Evolutionary conservation across 2,329 filamentous ascomycete species (phyloP), one percentile per base, ranked within the genome.

Genomic region (Fusarium marasasianum): DNA sequence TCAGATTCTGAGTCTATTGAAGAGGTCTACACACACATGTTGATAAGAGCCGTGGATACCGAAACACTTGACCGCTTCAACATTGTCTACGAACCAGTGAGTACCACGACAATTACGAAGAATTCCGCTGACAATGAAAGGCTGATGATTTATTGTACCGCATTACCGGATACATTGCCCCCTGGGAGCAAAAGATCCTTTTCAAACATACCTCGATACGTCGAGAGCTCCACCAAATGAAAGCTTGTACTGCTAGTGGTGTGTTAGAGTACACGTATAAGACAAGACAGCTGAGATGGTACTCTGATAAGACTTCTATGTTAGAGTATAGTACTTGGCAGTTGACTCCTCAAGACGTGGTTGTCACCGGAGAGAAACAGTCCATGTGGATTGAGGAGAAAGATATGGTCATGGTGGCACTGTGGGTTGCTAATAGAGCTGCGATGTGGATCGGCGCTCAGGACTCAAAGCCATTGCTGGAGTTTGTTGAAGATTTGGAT

Each of bases 51-150:
- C 6, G 0, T 54, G 14, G 35, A 54, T 18, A n/a, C 24, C 1
- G 35, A 26, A 2, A 54, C 51, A 0, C 5, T 54, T 0, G 51
- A 54, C 0, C 24, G 1, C 1, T 54, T 54, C 10, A 17, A 29
- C 6, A 40, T 54, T 8, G 2, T n/a, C 7, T 54, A 54, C 7
- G 35, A 40, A 18, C 35, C 4, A 17, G 51, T 54, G 20, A 40
- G 35, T 22, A 6, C 14, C 2, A 3, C 14, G 5, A 0, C 2
- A 38, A 18, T 12, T 13, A 9, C 0, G 1, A 17, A 13, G 8
- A 18, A 17, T 1, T 4, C 0, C 3, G 2, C 35, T 54, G 24
- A 54, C 7, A 2, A 1, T 6, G 0, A 29, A n/a, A 54, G 51
- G 18, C 18, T 2, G 35, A 40, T 7, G 17, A 38, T 8, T 2